Conservation (phyloP, 257 asterid genomes). For the Datura wrightii region DNA sequence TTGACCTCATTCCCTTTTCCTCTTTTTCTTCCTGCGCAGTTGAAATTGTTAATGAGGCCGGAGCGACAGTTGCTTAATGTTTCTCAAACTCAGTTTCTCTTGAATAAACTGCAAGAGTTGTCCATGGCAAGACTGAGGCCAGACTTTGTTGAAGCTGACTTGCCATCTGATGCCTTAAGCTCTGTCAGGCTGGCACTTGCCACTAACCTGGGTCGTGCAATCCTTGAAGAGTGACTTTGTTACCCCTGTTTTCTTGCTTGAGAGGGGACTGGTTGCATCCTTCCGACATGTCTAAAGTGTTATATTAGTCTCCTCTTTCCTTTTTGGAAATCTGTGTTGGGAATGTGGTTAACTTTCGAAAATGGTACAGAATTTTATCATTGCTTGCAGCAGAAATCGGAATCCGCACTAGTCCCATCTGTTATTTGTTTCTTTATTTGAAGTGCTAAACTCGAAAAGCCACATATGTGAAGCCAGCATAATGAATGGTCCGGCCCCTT, state of each 20-base stretch:
- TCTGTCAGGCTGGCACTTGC: slow-evolving; percentile 88
- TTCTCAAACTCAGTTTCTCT: slow-evolving; percentile 70
- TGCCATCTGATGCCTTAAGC: slow-evolving; percentile 80
- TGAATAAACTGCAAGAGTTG: slow-evolving; percentile 87
- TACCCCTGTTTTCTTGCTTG: slow-evolving; percentile 12
- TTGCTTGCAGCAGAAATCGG: not conserved
- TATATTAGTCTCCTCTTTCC: not conserved
- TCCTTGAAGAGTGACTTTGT: slow-evolving; percentile 68
- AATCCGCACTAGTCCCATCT: not conserved
- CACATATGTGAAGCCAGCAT: slow-evolving; percentile 10
- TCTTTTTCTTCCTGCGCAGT: slow-evolving; percentile 52
- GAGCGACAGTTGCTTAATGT: slow-evolving; percentile 70
- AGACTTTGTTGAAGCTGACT: slow-evolving; percentile 64
- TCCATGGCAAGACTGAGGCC: slow-evolving; percentile 81
- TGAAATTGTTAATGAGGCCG: slow-evolving; percentile 79
- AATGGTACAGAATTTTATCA: not conserved
- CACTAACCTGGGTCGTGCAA: slow-evolving; percentile 83
- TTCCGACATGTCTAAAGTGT: not conserved
- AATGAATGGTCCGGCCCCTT: not conserved
- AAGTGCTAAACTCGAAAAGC: not conserved
- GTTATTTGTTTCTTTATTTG: slow-evolving; percentile 1
- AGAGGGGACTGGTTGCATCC: not conserved
- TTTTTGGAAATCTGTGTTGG: not conserved
- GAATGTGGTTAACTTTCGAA: not conserved
- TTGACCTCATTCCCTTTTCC: slow-evolving; percentile 3